Conservation (phyloP, 495 filamentous ascomycete species). For the Penicillium cataractarum region DNA sequence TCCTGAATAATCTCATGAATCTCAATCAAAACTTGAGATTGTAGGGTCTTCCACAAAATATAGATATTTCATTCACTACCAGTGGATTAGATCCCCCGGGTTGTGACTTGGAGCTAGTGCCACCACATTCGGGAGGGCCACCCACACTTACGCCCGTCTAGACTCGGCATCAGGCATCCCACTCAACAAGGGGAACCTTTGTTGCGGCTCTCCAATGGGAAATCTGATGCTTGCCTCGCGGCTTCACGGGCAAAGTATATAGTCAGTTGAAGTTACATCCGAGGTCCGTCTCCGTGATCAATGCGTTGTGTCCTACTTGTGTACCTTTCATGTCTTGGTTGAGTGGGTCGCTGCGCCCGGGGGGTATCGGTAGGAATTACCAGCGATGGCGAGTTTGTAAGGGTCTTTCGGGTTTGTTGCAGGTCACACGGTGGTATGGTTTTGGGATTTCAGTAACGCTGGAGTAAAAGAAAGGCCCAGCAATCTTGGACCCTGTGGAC, state of each 20-base stretch:
- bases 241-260: constrained; percentile 6
- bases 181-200: background rate
- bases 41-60: background rate
- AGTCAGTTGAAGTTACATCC: constrained; percentile 28
- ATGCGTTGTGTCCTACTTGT: constrained; percentile 24
- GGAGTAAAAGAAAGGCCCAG: background rate
- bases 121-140: background rate
- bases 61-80: background rate
- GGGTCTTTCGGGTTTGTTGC: background rate
- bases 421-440: constrained; percentile 12
- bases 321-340: background rate
- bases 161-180: constrained; percentile 1
- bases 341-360: background rate
- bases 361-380: background rate
- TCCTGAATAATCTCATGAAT: constrained; percentile 15
- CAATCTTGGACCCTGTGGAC: background rate
- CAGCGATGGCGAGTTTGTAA: background rate
- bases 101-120: background rate
- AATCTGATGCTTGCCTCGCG: background rate
- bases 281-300: constrained; percentile 12
- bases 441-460: constrained; percentile 9
- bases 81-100: background rate
- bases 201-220: background rate
- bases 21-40: constrained; percentile 14
- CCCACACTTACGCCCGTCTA: background rate